phyloP scores from a whole-genome alignment of 495 filamentous ascomycete species.

The Hyphodiscus hymeniophilus region DNA sequence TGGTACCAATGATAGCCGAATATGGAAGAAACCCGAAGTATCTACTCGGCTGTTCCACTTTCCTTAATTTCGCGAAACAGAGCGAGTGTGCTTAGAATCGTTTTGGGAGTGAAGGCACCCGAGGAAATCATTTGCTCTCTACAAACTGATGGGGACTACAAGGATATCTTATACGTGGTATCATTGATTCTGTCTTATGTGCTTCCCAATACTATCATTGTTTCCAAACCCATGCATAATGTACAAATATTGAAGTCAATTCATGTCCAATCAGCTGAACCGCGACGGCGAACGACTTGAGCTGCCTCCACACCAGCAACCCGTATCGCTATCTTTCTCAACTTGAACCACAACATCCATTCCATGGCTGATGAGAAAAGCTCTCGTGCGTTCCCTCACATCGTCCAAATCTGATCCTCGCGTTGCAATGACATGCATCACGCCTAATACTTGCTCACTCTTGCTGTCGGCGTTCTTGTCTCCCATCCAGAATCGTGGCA shows the following conservation, averaged over 20 bases:
- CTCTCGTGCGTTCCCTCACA: conserved; percentile 57
- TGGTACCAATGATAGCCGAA: too few relatives aligned
- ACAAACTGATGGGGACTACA: not conserved
- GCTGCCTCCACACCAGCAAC: conserved; percentile 66
- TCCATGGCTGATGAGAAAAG: conserved; percentile 49
- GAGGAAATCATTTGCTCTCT: too few relatives aligned
- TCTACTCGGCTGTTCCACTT: too few relatives aligned
- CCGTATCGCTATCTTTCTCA: conserved; percentile 65
- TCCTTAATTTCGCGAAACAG: too few relatives aligned
- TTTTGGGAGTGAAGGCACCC: too few relatives aligned
- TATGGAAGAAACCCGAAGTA: too few relatives aligned
- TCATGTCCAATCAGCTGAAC: not conserved
- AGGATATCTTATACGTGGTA: not conserved
- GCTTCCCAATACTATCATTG: not conserved
- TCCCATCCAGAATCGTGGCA: conserved; percentile 90
- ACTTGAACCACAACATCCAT: conserved; percentile 69
- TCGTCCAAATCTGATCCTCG: conserved; percentile 66
- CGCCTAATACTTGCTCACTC: conserved; percentile 53
- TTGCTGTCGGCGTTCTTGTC: conserved; percentile 44
- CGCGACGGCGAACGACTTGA: not conserved
- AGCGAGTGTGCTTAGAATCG: too few relatives aligned
- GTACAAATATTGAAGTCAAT: not conserved
- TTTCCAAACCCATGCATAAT: not conserved
- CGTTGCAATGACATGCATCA: conserved; percentile 73
- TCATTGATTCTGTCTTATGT: not conserved